A percentile compares a stretch with the other conserved stretches of the same genome.
Conservation (phyloP, 495 filamentous ascomycete genomes). For the Tuber indicum region DNA sequence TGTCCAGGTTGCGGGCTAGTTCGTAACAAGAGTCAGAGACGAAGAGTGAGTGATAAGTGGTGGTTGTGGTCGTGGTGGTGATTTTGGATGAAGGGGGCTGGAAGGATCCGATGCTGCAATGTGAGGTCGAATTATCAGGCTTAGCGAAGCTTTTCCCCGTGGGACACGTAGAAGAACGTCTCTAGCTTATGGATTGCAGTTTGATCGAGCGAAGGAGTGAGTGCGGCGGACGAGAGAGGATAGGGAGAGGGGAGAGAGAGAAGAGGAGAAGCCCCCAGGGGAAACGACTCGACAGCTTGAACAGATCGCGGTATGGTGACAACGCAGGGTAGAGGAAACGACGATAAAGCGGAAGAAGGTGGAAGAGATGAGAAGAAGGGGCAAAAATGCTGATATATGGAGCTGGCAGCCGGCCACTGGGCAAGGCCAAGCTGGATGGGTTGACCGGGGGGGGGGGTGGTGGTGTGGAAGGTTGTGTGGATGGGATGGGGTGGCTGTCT, state of each 20-base stretch:
- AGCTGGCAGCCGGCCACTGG: conserved; percentile 27
- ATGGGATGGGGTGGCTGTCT: conserved; percentile 31
- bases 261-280: conserved; percentile 38
- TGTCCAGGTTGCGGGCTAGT: conserved; percentile 18
- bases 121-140: conserved; percentile 39
- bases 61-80: conserved; percentile 13
- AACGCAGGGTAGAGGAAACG: conserved; percentile 41
- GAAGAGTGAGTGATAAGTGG: conserved; percentile 9
- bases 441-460: background rate
- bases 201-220: conserved; percentile 32
- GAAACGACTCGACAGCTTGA: conserved; percentile 29
- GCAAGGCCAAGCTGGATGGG: conserved; percentile 28
- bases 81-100: conserved; percentile 11
- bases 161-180: conserved; percentile 39
- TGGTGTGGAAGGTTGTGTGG: background rate
- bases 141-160: conserved; percentile 38
- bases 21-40: conserved; percentile 21
- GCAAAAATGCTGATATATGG: conserved; percentile 40
- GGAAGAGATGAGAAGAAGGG: conserved; percentile 37
- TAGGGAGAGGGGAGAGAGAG: conserved; percentile 17
- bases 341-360: conserved; percentile 33
- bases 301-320: conserved; percentile 41
- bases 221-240: conserved; percentile 14
- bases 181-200: conserved; percentile 43
- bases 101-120: conserved; percentile 39